phyloP scores from a whole-genome alignment of 352 stramenopile species.

The Phytophthora sansomeana region DNA sequence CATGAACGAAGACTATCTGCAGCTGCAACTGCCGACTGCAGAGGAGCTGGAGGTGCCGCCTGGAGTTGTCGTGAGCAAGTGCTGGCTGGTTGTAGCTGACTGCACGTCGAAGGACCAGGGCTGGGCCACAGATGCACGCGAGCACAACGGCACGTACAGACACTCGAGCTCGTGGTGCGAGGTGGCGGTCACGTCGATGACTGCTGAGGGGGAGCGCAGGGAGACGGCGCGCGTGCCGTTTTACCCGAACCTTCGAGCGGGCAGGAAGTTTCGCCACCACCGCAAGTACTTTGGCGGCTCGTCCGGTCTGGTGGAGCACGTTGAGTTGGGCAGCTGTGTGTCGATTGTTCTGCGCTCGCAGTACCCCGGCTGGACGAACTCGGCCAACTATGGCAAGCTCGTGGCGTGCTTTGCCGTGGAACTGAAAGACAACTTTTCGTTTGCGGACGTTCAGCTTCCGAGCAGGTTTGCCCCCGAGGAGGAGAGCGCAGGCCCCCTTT shows the following conservation, averaged over 20 bases:
- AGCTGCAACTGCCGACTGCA: conserved; percentile 44
- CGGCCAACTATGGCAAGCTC: conserved; percentile 59
- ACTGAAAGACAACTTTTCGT: conserved; percentile 60
- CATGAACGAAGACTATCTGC: conserved; percentile 71
- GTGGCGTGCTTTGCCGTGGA: conserved; percentile 56
- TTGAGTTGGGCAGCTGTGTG: conserved; percentile 55
- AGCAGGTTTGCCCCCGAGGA: conserved; percentile 23
- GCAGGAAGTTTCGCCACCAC: conserved; percentile 59
- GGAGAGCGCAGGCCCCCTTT: conserved; percentile 13
- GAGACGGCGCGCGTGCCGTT: conserved; percentile 43
- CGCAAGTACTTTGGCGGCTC: conserved; percentile 55
- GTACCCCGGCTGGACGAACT: conserved; percentile 73
- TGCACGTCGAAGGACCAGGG: conserved; percentile 77
- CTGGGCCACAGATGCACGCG: conserved; percentile 57
- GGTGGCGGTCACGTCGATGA: conserved; percentile 49
- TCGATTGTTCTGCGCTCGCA: conserved; percentile 67
- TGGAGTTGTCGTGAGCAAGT: conserved; percentile 52
- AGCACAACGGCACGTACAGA: conserved; percentile 67
- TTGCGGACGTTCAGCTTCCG: conserved; percentile 46
- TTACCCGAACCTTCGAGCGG: conserved; percentile 63
- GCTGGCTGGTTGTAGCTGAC: conserved; percentile 56
- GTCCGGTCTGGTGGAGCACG: conserved; percentile 36
- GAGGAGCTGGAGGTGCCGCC: conserved; percentile 46
- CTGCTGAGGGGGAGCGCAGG: conserved; percentile 7
- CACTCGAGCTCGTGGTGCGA: conserved; percentile 73